Evolutionary conservation across 2,329 filamentous ascomycete genomes (phyloP), one percentile per base, ranked within the genome.

Genomic region (Cladosporium sphaerospermum): DNA sequence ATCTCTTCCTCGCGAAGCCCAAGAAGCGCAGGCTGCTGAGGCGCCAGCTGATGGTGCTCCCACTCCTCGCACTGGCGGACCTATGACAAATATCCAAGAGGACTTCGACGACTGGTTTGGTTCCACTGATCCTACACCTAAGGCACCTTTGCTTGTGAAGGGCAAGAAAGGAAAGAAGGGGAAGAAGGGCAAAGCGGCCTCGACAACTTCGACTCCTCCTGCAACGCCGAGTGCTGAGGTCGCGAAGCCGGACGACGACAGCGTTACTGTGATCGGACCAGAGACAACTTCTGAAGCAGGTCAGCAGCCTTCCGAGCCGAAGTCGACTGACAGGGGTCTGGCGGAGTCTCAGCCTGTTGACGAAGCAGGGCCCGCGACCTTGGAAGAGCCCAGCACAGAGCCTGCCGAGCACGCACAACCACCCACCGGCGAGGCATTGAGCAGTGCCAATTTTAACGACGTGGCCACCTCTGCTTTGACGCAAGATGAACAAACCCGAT

Each of bases 71-170:
- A 51, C 48, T 9, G 48, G 48, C 13, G 48, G 48, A 23, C 48
- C 48, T 1, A 51, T 51, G 48, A 51, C 40, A 1, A 37, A 51
- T 8, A 23, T 44, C 4, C 28, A 51, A n/a, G 48, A 51, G 40
- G 40, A 44, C 32, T 51, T 51, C 18, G 48, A 51, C 13, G 48
- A 51, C 40, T 51, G 48, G 48, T 51, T 51, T 14, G 48, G 48
- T 9, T 51, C 48, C 11, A 51, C 48, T 4, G 48, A 51, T n/a
- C 48, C 48, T 6, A 51, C 48, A 14, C 48, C 48, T n/a, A 51
- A 51, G 18, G 31, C 31, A 18, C 48, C 48, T 3, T 9, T 51
- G 14, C 31, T 51, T 13, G 13, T 45, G 23, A 53, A 46, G n/a
- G 50, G 42, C n/a, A 46, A 45, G 34, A 53, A 54, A 33, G 42